Conservation (phyloP, 2,329 filamentous ascomycete genomes). For the Ilyonectria sp. region DNA sequence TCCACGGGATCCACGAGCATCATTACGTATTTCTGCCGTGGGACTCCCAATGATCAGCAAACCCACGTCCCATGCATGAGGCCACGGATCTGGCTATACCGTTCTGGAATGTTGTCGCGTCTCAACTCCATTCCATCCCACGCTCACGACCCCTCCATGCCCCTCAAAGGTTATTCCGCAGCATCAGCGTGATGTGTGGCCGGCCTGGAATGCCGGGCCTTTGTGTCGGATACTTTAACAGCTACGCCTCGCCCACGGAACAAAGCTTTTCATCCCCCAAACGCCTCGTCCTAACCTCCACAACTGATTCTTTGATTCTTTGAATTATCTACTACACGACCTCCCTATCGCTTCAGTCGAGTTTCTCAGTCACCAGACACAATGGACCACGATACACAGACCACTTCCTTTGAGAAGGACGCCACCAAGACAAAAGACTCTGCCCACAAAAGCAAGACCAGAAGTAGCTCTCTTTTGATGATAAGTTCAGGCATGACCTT, state of each 20-base stretch:
- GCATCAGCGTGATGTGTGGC: slow-evolving; percentile 35
- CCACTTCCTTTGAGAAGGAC: slow-evolving; percentile 48
- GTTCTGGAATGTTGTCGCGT: slow-evolving; percentile 46
- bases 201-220: slow-evolving; percentile 35
- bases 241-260: slow-evolving; percentile 34
- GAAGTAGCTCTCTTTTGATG: slow-evolving; percentile 47
- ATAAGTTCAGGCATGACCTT: slow-evolving; percentile 50
- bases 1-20: slow-evolving; percentile 36
- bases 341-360: slow-evolving; percentile 8
- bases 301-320: slow-evolving; percentile 12
- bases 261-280: slow-evolving; percentile 33
- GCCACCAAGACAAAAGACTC: slow-evolving; percentile 45
- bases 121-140: slow-evolving; percentile 48
- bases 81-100: slow-evolving; percentile 42
- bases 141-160: slow-evolving; percentile 38
- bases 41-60: slow-evolving; percentile 42
- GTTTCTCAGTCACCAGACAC: slow-evolving; percentile 8
- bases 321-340: slow-evolving; percentile 1
- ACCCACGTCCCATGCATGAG: slow-evolving; percentile 43
- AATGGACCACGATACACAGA: slow-evolving; percentile 44
- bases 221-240: slow-evolving; percentile 43
- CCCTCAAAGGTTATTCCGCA: slow-evolving; percentile 37
- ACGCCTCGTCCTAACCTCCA: slow-evolving; percentile 8
- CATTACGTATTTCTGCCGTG: slow-evolving; percentile 45
- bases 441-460: slow-evolving; percentile 40